Evolutionary conservation across 805 yeast species (phyloP).

Genomic region (Dipodascus albidus): DNA sequence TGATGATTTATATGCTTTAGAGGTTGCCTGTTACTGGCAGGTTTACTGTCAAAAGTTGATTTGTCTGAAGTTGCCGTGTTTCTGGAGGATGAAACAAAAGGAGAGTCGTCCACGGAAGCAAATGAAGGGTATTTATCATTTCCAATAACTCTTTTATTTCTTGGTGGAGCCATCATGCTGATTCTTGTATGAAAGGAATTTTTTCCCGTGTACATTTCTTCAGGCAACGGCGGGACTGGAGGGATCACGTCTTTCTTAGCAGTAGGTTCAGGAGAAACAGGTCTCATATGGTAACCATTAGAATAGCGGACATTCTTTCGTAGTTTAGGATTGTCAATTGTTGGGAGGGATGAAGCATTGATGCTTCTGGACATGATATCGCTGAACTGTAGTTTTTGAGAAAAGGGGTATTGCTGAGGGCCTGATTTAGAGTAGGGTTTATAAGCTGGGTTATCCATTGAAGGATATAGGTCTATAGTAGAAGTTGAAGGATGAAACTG

Average conservation of each 20-base stretch:
- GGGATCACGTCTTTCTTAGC: not conserved
- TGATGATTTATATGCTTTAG: not conserved
- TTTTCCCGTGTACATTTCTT: not conserved
- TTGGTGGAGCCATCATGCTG: constrained; percentile 1
- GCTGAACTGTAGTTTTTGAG: not conserved
- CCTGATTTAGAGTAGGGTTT: not conserved
- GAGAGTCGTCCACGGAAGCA: not conserved
- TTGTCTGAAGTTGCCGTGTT: not conserved
- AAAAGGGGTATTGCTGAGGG: not conserved
- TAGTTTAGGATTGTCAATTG: not conserved
- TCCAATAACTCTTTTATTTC: not conserved
- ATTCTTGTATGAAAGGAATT: not conserved
- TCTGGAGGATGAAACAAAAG: not conserved
- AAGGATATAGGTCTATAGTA: constrained; percentile 1
- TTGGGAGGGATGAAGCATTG: not conserved
- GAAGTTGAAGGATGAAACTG: not conserved
- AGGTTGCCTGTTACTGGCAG: not conserved
- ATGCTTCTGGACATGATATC: not conserved
- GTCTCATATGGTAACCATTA: not conserved
- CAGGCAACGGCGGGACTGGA: not conserved
- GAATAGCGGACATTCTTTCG: not conserved
- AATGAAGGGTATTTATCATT: not conserved
- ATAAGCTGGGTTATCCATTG: not conserved
- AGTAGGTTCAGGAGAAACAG: not conserved
- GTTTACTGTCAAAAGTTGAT: not conserved